Percentiles rank a stretch among this genome's conserved stretches.
Evolutionary conservation across 306 rosid genomes (phyloP).

Genomic region (Castanopsis chinensis): DNA sequence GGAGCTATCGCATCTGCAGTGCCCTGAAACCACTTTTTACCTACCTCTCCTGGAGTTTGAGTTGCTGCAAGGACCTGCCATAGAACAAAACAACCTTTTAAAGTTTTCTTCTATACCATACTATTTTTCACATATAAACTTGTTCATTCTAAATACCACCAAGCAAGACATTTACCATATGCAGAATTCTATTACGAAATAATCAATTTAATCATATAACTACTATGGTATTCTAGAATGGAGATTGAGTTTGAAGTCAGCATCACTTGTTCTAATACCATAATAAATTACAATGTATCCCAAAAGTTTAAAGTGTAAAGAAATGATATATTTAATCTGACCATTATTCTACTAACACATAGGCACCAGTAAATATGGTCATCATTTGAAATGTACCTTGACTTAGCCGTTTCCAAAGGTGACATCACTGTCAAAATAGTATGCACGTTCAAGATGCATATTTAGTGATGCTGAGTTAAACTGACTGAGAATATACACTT

Average conservation of each 20-base stretch:
- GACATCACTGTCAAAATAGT: conserved; percentile 57
- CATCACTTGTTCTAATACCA: no score
- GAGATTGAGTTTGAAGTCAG: no score
- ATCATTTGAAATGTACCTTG: conserved; percentile 47
- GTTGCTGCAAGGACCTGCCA: conserved; percentile 92
- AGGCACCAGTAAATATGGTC: not conserved
- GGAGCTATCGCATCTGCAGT: conserved; percentile 98
- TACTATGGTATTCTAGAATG: no score
- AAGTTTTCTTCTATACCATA: not conserved
- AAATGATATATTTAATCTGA: no score
- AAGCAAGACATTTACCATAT: not conserved
- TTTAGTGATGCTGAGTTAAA: conserved; percentile 89
- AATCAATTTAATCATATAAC: no score
- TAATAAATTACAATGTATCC: no score
- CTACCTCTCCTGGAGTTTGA: conserved; percentile 90
- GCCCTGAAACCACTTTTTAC: conserved; percentile 88
- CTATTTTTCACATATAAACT: not conserved
- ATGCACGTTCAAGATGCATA: no score
- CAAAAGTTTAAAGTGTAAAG: no score
- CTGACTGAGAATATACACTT: no score
- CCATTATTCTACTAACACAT: no score
- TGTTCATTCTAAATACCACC: not conserved
- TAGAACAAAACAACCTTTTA: not conserved
- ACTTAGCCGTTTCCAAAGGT: conserved; percentile 83
- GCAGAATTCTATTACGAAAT: no score